Base-by-base conservation (phyloP, 2,329 filamentous ascomycete species). In the Aspergillus ochraceus region DNA sequence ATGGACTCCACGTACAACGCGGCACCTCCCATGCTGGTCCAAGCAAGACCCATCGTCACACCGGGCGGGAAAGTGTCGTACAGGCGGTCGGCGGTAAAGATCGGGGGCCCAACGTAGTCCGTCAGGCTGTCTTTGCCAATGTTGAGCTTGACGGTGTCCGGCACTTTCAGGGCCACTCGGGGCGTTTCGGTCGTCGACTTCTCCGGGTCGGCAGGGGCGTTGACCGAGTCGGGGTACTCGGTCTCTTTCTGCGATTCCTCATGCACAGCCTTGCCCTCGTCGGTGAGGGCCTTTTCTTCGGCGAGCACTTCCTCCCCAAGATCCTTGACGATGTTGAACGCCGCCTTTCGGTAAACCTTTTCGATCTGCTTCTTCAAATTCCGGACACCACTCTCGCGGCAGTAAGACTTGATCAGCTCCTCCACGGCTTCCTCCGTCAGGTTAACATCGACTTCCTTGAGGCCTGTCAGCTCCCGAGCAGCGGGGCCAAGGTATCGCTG, bases 361-460 rank as follows among this genome's bases (percentile, higher is more conserved):
- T 99, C 95, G 63, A 99, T 99, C 76, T 98, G 94, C 82, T 99
- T 98, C 85, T 99, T 99, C 62, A 99, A 81, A 73, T 99, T 99
- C 66, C 95, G 89, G 9, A 99, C 96, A 69, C 95, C 95, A 49
- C 92, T 97, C 78, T 99, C 95, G 49, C 95, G 90, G 79, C 93
- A 97, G 80, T 99, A 99, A 24, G 92, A 96, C 80, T 98, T 98
- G 81, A 99, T 99, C 49, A 99, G 84, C 77, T 99, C 95, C 71
- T 95, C 90, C 49, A 99, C 96, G 12, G 94, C 96, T 59, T 90
- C 89, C 67, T 92, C 88, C 62, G 88, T 89, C 49, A 99, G 82
- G n/a, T 82, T 81, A n/a, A 99, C 93, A 71, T 97, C 90, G 20
- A 93, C 94, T 20, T 95, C 86, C 74, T 96, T 92, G 63, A 99